Percentiles rank a stretch among this genome's conserved stretches.
Evolutionary conservation across 306 rosid genomes (phyloP).

Genomic region (Trichosanthes truncata): DNA sequence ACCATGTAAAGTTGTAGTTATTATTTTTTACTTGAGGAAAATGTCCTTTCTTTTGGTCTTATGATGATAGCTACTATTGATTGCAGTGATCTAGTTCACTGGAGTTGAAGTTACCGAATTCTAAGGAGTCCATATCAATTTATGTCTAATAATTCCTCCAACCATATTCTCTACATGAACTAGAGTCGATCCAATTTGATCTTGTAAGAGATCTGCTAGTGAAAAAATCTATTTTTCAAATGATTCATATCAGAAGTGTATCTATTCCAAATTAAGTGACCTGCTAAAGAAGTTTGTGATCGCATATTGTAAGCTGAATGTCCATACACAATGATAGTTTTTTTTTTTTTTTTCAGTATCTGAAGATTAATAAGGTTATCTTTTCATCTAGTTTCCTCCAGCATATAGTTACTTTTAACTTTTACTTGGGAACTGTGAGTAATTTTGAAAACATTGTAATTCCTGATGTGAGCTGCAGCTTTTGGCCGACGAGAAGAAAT

Average conservation of each 20-base stretch:
- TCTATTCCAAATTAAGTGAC: not conserved
- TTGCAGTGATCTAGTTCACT: not conserved
- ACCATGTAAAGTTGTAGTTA: not conserved
- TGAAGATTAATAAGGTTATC: not conserved
- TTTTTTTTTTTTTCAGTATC: not conserved
- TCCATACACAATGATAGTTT: not conserved
- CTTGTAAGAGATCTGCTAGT: not conserved
- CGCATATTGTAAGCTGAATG: not conserved
- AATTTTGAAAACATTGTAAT: not conserved
- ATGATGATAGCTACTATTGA: not conserved
- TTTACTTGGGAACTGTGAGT: not conserved
- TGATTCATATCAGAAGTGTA: not conserved
- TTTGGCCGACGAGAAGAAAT: slow-evolving; percentile 56
- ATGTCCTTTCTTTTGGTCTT: not conserved
- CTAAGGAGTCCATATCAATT: not conserved
- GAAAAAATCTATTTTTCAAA: not conserved
- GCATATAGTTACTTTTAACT: not conserved
- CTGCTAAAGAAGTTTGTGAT: not conserved
- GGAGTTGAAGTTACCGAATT: not conserved
- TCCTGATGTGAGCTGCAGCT: slow-evolving; percentile 36
- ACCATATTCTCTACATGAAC: not conserved
- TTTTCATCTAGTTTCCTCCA: not conserved
- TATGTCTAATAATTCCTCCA: not conserved
- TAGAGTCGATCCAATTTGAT: not conserved
- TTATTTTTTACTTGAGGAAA: not conserved